Evolutionary conservation across 2,329 filamentous ascomycete species (phyloP), one percentile per base, ranked within the genome.

Genomic region (Lojkania enalia): DNA sequence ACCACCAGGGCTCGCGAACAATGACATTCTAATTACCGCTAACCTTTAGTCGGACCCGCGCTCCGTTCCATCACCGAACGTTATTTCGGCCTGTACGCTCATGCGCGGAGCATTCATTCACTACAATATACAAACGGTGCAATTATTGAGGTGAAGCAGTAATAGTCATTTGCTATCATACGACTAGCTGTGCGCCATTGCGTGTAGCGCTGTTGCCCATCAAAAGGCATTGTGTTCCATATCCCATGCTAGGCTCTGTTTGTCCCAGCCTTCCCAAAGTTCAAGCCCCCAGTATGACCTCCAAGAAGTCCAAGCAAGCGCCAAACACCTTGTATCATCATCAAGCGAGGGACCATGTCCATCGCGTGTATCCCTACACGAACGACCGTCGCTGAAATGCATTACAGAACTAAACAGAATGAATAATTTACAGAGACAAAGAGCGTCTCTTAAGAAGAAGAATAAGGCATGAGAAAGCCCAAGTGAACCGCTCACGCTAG

Each of bases 301-400:
- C 38, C 44, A 39, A 44, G 16, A 29, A 49, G 46, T 11, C 44
- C 27, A 29, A 35, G 43, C 21, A 39, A 53, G 61, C 61, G 49
- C 60, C 60, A 55, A 57, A 62, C 51, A 55, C 57, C 56, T 42
- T 46, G 16, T 40, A 59, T 48, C 55, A 49, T 58, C 51, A 55
- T 50, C 61, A 61, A 67, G 56, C 61, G 63, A 68, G 54, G 51
- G 63, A 61, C 55, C 42, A 20, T 21, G 20, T 42, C 38, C 48
- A 40, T 44, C 41, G 30, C 58, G 50, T 21, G 33, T 21, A 11
- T 21, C 33, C 33, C 41, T 57, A 35, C 49, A 49, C 50, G 54
- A 61, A 57, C 51, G 52, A 64, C 53, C 52, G 42, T 53, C 65
- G 64, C 65, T 68, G 58, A 67, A 66, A 69, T 67, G 66, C 66